Base-by-base conservation (phyloP, 2,329 filamentous ascomycete genomes). In the Botrytis fragariae region DNA sequence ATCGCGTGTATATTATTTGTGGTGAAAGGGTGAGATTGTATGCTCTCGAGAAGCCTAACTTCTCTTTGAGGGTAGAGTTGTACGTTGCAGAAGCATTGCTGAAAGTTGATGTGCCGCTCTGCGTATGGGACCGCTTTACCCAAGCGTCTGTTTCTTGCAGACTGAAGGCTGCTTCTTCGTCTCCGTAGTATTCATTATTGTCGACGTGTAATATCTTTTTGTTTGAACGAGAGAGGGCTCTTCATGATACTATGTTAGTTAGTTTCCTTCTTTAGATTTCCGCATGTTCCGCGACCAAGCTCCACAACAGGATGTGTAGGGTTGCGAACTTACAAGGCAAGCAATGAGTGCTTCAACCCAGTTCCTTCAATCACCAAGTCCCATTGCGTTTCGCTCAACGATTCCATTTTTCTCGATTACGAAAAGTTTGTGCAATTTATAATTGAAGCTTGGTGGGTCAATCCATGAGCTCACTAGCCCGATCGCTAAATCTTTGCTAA, bases 151-250 rank as follows among this genome's bases (percentile, higher is more conserved):
- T 91, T 81, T 98, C 95, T 75, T 93, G 88, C 51, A 98, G 85
- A 82, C 91, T 96, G 77, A 98, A 88, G 3, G 94, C 93, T 75
- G 95, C 94, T 81, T 97, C 94, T 57, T 91, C 82, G 71, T 92
- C 93, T 79, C 95, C 95, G 84, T 98, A 98, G 83, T 93, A 97
- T 75, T 90, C 87, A 84, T 97, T 95, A 76, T 89, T 88, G 81
- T 98, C 95, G 81, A 98, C 85, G 82, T 98, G 95, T 74, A 98
- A 88, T 77, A 98, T 89, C 79, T 93, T 96, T 86, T 97, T 97
- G 81, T 91, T 91, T 75, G 94, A 97, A 80, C 95, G 92, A 78
- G 95, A 98, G 79, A 98, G 88, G 79, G 95, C 92, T 87, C 95
- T 98, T 87, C 77, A 83, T 76, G 74, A 81, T 72, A 83, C 88